Evolutionary conservation across 2,329 filamentous ascomycete genomes (phyloP).

Genomic region (Boeremia exigua): DNA sequence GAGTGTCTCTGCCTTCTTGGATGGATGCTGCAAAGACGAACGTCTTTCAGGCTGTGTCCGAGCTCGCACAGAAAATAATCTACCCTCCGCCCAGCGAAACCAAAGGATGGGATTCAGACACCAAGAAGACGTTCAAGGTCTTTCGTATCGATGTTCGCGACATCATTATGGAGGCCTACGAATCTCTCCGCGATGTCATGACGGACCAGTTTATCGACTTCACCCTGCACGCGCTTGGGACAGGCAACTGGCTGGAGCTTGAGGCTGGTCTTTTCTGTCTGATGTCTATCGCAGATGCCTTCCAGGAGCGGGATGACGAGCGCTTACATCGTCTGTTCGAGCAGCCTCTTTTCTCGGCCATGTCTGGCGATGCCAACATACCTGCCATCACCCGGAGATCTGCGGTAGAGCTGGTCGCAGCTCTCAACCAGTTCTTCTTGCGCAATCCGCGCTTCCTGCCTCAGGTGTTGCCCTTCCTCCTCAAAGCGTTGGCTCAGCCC

Average conservation of each 20-base stretch:
- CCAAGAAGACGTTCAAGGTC: conserved; percentile 70
- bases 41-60: conserved; percentile 69
- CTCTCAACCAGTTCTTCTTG: conserved; percentile 79
- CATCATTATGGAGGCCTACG: conserved; percentile 74
- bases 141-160: conserved; percentile 82
- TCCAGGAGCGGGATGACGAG: conserved; percentile 65
- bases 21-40: conserved; percentile 63
- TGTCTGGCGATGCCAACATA: conserved; percentile 55
- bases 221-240: conserved; percentile 49
- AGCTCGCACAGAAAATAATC: conserved; percentile 72
- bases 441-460: conserved; percentile 71
- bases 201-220: conserved; percentile 56
- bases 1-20: conserved; percentile 58
- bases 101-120: conserved; percentile 71
- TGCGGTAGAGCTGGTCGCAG: conserved; percentile 72
- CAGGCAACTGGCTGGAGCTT: conserved; percentile 55
- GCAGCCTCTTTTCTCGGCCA: conserved; percentile 63
- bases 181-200: conserved; percentile 56
- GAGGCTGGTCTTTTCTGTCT: conserved; percentile 67
- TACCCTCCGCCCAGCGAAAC: conserved; percentile 67
- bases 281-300: conserved; percentile 70
- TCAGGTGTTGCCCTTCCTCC: conserved; percentile 74
- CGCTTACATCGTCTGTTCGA: conserved; percentile 68
- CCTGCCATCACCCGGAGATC: conserved; percentile 70
- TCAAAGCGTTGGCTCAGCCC: conserved; percentile 69